Evolutionary conservation across 1,284 basidiomycete species (phyloP), one percentile per base, ranked within the genome.

Genomic region (Trametes pubescens): DNA sequence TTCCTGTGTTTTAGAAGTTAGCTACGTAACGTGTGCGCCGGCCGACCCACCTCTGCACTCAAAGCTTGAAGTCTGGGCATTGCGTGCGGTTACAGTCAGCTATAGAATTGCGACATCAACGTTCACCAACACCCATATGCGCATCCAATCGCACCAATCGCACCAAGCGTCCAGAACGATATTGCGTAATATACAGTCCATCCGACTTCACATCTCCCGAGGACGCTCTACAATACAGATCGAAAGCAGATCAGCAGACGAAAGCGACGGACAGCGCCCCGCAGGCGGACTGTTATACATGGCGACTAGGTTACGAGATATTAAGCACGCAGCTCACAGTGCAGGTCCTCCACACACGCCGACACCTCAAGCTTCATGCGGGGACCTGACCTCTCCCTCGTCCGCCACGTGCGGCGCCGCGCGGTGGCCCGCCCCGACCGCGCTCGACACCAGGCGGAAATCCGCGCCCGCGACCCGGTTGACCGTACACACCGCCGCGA

Each of bases 401-500:
- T 9, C 43, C 22, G 22, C 44, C 22, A 6, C 22, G 22, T 24
- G 3, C 44, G 11, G 3, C 44, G 14, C 44, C 44, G 44, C 44
- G 44, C 44, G 62, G 60, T 13, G 58, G 57, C 11, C 65, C 65
- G 52, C 69, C 69, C 13, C 69, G 64, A 6, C 69, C 67, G 57
- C 70, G 48, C 10, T 73, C 69, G 24, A 62, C 57, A 7, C 70
- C 66, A 6, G 65, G 68, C 1, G 71, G 69, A 57, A 76, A 75
- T 1, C 77, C 79, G 29, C 78, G 76, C 34, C 71, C 72, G 57
- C 74, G 71, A 70, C 46, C 57, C 38, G 11, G 72, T 67, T 55
- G 57, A 16, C 52, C 57, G 43, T 64, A 47, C 29, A 32, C 8
- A 4, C 44, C 44, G 14, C 44, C 44, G 3, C 44, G 44, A 11